phyloP scores from a whole-genome alignment of 1,284 basidiomycete genomes.

The Apiotrichum mycotoxinovorans region DNA sequence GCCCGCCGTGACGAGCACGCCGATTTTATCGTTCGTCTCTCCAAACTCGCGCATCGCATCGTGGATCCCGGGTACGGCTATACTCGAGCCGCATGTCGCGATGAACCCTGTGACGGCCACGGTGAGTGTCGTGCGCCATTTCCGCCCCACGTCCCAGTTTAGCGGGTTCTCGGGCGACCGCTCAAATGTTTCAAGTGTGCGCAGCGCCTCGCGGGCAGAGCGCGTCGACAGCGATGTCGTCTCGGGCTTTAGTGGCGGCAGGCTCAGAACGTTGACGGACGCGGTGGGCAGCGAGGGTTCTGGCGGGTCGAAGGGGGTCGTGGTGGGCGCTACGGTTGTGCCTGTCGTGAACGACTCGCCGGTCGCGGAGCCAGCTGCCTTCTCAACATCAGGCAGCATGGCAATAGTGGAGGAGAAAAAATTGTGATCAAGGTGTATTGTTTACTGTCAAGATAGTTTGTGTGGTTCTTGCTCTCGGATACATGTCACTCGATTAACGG shows the following conservation, averaged over 20 bases:
- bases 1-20: conserved; percentile 35
- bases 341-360: neutral
- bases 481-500: neutral
- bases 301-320: no score
- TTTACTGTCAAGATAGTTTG: no score
- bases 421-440: no score
- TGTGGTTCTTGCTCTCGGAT: neutral
- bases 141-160: conserved; percentile 35
- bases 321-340: no score
- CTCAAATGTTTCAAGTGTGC: conserved; percentile 27
- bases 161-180: conserved; percentile 35
- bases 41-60: conserved; percentile 37
- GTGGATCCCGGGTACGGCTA: conserved; percentile 43
- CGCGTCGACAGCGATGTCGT: conserved; percentile 20
- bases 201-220: conserved; percentile 27
- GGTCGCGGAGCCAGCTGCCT: neutral
- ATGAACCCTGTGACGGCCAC: conserved; percentile 46
- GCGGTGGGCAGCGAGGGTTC: no score
- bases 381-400: neutral
- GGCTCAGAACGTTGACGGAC: neutral
- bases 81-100: conserved; percentile 40
- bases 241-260: conserved; percentile 11
- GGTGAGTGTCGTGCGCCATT: conserved; percentile 35
- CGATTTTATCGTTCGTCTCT: conserved; percentile 36
- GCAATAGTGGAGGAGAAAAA: no score